phyloP scores from a whole-genome alignment of 139 green algal species.

The Chlorokybus atmophyticus region DNA sequence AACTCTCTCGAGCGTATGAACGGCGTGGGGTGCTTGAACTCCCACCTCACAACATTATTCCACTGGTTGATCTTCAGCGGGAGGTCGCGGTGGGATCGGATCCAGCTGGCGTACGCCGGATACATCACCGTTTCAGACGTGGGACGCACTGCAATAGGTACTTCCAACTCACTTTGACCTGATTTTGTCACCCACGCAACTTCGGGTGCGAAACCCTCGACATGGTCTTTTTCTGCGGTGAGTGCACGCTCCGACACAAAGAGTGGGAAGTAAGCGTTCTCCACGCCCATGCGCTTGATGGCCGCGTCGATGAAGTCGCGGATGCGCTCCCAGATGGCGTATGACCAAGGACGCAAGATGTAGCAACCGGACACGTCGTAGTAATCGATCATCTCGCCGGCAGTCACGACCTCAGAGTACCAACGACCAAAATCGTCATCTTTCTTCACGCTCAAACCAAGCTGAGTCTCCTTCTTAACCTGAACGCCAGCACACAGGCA shows the following conservation, averaged over 20 bases:
- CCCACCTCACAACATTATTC: constrained; percentile 97
- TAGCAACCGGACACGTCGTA: constrained; percentile 96
- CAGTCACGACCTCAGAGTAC: constrained; percentile 53
- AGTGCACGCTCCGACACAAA: constrained; percentile 94
- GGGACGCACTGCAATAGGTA: constrained; percentile 91
- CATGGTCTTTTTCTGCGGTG: constrained; percentile 94
- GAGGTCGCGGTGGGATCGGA: constrained; percentile 88
- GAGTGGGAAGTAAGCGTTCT: constrained; percentile 98
- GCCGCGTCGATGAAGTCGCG: constrained; percentile 69
- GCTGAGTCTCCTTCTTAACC: constrained; percentile 72
- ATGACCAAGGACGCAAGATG: constrained; percentile 89
- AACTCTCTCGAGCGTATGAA: constrained; percentile 96
- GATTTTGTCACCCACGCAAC: constrained; percentile 87
- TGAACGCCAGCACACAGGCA: too few relatives aligned
- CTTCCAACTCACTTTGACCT: constrained; percentile 75
- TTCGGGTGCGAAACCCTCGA: constrained; percentile 82
- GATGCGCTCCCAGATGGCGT: constrained; percentile 76
- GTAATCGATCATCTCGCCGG: constrained; percentile 77
- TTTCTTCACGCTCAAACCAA: constrained; percentile 72
- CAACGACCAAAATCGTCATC: constrained; percentile 74
- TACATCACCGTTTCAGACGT: constrained; percentile 98
- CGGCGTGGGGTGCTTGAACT: constrained; percentile 99
- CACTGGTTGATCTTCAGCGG: constrained; percentile 94
- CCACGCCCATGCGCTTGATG: constrained; percentile 86
- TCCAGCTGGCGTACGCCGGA: constrained; percentile 90